Evolutionary conservation across 495 filamentous ascomycete genomes (phyloP).

Genomic region (Aspergillus conjunctus): DNA sequence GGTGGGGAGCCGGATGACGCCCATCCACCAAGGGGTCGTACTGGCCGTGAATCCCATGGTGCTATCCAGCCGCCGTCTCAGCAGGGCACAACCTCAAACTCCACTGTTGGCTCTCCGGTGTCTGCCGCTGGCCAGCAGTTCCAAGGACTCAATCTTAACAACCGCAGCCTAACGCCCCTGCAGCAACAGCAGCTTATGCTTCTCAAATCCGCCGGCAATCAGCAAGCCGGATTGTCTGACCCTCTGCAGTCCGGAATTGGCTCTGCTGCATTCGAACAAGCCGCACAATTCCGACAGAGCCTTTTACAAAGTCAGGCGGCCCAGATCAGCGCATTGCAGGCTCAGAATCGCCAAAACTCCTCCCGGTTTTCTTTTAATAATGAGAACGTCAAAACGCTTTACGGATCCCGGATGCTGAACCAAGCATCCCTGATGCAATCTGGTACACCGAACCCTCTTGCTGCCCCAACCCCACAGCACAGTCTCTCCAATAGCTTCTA

Average conservation of each 20-base stretch:
- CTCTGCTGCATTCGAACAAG: constrained; percentile 42
- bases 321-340: constrained; percentile 59
- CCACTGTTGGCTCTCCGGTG: constrained; percentile 46
- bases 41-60: constrained; percentile 51
- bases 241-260: constrained; percentile 55
- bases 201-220: constrained; percentile 61
- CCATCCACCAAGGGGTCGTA: constrained; percentile 52
- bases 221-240: constrained; percentile 55
- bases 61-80: constrained; percentile 76
- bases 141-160: constrained; percentile 57
- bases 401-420: constrained; percentile 81
- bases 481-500: constrained; percentile 49
- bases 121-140: constrained; percentile 57
- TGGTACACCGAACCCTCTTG: constrained; percentile 57
- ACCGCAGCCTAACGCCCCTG: constrained; percentile 73
- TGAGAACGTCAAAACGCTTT: constrained; percentile 79
- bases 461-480: constrained; percentile 58
- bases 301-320: constrained; percentile 63
- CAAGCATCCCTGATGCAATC: constrained; percentile 89
- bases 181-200: constrained; percentile 75
- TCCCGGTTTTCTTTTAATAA: constrained; percentile 90
- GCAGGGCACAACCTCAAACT: constrained; percentile 54
- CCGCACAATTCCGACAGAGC: constrained; percentile 43
- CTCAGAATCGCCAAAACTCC: constrained; percentile 82
- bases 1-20: constrained; percentile 86